These are phyloP conservation scores for Corymbia citriodora DNA, from an alignment of 441 rosid species.

Conservation along the genomic window DNA sequence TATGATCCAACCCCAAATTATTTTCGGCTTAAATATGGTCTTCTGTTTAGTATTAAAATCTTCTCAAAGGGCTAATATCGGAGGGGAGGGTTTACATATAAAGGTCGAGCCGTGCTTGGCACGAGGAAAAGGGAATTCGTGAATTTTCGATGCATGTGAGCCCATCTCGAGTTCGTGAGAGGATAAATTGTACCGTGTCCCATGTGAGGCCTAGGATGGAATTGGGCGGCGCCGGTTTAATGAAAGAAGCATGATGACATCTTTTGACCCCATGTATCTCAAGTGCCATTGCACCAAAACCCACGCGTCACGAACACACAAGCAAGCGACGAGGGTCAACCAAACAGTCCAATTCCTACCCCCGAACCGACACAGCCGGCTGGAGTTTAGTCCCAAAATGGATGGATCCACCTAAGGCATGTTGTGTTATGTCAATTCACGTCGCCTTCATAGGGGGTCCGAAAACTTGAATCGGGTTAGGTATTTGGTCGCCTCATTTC, in stretches of 20 bases:
- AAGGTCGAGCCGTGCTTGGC: neutral
- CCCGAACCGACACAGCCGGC: neutral
- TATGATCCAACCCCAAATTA: neutral
- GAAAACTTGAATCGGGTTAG: neutral
- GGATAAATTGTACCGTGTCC: neutral
- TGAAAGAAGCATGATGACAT: neutral
- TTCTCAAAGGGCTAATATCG: neutral
- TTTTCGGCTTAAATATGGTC: neutral
- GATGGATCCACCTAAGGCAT: neutral
- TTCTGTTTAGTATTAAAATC: neutral
- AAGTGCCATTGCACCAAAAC: neutral
- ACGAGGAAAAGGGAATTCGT: neutral
- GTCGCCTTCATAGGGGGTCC: fast-evolving
- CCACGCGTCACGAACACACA: neutral
- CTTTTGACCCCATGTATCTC: neutral
- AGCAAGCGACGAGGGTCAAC: neutral
- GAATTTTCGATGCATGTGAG: neutral
- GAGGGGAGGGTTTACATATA: neutral
- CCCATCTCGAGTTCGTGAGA: neutral
- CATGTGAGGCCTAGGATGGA: neutral
- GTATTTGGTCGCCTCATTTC: neutral
- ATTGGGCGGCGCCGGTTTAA: neutral
- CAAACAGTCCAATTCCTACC: neutral
- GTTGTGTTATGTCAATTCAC: neutral
- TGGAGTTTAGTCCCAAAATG: neutral